These are phyloP conservation scores for Mortierella hygrophila DNA, from an alignment of 192 early-diverging fungal genomes.

Conservation along the genomic window DNA sequence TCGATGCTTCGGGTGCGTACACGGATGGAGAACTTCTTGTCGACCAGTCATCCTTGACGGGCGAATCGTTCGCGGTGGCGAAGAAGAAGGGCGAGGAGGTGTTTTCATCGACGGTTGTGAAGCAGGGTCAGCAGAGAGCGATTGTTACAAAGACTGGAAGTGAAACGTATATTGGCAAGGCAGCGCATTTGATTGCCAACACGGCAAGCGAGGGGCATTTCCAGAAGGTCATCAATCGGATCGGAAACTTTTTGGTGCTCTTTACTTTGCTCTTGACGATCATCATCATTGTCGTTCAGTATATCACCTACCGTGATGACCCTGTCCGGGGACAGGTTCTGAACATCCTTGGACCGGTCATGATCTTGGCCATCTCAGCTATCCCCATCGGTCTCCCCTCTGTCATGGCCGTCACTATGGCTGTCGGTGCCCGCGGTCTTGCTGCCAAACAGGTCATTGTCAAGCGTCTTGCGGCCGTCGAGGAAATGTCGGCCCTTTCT, in stretches of 20 bases:
- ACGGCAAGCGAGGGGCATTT: constrained; percentile 81
- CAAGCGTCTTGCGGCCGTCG: constrained; percentile 84
- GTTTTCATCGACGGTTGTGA: constrained; percentile 78
- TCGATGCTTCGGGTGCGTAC: constrained; percentile 63
- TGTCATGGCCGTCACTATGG: constrained; percentile 90
- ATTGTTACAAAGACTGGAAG: constrained; percentile 80
- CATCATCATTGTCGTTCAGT: constrained; percentile 67
- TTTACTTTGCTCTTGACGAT: constrained; percentile 65
- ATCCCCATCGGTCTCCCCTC: constrained; percentile 87
- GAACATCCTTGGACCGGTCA: constrained; percentile 66
- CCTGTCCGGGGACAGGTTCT: constrained; percentile 67
- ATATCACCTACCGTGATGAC: constrained; percentile 57
- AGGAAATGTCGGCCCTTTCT: constrained; percentile 81
- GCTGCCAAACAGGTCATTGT: constrained; percentile 82
- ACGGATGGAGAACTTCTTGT: constrained; percentile 69
- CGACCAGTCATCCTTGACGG: constrained; percentile 81
- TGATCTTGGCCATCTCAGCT: constrained; percentile 81
- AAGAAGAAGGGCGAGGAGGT: constrained; percentile 71
- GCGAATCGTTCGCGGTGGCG: constrained; percentile 77
- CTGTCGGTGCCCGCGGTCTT: constrained; percentile 80
- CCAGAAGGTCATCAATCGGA: constrained; percentile 81
- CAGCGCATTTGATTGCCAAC: constrained; percentile 76
- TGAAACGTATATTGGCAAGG: constrained; percentile 81
- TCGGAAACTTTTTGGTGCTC: constrained; percentile 83
- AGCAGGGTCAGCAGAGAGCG: constrained; percentile 80